Percentiles rank a stretch among this genome's conserved stretches.
Evolutionary conservation across 768 basidiomycete species (phyloP).

Genomic region (Psilocybe sp.): DNA sequence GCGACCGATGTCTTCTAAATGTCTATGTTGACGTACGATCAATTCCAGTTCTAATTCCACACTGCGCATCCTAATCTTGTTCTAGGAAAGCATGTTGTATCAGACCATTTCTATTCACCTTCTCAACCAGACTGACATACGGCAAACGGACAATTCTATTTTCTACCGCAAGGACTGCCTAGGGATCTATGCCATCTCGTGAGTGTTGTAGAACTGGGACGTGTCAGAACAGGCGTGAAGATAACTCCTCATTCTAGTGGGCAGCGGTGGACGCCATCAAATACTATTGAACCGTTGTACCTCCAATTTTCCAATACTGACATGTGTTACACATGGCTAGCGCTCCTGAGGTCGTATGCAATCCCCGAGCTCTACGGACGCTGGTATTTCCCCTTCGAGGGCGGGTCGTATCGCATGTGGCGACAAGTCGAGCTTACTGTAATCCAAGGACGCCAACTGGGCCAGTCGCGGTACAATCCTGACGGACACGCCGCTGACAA

Average conservation of each 20-base stretch:
- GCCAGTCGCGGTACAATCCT: conserved; percentile 35
- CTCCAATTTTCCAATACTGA: conserved; percentile 68
- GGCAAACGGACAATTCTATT: conserved; percentile 70
- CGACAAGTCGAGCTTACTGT: conserved; percentile 74
- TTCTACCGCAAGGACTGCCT: conserved; percentile 78
- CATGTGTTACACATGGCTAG: conserved; percentile 70
- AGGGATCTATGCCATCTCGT: conserved; percentile 65
- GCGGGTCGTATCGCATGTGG: conserved; percentile 87
- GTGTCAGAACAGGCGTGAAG: conserved; percentile 2
- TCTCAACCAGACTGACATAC: conserved; percentile 77
- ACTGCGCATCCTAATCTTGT: conserved; percentile 13
- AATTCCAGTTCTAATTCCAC: conserved; percentile 1
- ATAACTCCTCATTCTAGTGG: conserved; percentile 33
- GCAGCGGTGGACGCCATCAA: conserved; percentile 55
- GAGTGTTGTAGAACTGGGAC: conserved; percentile 12
- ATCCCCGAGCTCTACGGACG: conserved; percentile 76
- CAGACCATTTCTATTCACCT: conserved; percentile 73
- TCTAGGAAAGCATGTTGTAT: conserved; percentile 68
- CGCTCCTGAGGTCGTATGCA: conserved; percentile 78
- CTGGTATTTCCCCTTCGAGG: conserved; percentile 50
- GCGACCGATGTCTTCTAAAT: conserved; percentile 62
- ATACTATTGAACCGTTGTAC: conserved; percentile 65
- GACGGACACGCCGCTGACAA: conserved; percentile 25
- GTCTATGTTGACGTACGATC: conserved; percentile 70
- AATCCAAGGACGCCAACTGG: conserved; percentile 73